Conservation (phyloP, 2,329 filamentous ascomycete species). For the Neofusicoccum laricinum region DNA sequence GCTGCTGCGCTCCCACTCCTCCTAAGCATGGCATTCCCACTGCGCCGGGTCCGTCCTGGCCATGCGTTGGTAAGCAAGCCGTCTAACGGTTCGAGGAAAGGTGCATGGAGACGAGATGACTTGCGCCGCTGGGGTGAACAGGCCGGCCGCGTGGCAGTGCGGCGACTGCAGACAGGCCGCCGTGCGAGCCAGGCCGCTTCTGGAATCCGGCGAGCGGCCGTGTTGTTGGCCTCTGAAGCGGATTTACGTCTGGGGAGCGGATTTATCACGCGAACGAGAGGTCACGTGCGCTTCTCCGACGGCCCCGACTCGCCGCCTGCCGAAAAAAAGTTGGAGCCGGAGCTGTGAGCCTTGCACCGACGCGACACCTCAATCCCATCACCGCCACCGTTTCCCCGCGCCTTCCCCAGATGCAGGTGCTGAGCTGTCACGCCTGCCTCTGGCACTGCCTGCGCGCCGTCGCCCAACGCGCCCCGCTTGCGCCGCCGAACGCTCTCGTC, state of each 20-base stretch:
- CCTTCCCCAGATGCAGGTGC: constrained; percentile 36
- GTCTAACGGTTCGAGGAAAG: constrained; percentile 13
- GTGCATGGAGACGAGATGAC: not conserved
- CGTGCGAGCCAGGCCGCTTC: not conserved
- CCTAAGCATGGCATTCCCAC: not conserved
- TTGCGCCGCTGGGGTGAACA: not conserved
- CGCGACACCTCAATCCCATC: not conserved
- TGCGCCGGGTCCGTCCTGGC: not conserved
- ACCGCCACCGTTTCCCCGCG: not conserved
- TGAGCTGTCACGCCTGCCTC: constrained; percentile 38
- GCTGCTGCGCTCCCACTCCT: constrained; percentile 1
- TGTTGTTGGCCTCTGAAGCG: constrained; percentile 2
- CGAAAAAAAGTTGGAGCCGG: not conserved
- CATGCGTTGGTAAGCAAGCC: not conserved
- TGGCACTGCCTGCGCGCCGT: constrained; percentile 43
- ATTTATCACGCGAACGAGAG: not conserved
- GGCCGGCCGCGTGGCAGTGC: constrained; percentile 2
- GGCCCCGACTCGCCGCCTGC: not conserved
- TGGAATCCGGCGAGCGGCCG: not conserved
- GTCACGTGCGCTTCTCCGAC: not conserved
- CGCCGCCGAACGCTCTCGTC: constrained; percentile 16
- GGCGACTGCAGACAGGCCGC: not conserved
- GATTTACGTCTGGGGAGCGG: constrained; percentile 3
- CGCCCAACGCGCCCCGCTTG: constrained; percentile 25
- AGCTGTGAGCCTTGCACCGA: not conserved